Percentiles rank a stretch among this genome's conserved stretches.
phyloP scores from a whole-genome alignment of 257 asterid genomes.

The Plantago major region DNA sequence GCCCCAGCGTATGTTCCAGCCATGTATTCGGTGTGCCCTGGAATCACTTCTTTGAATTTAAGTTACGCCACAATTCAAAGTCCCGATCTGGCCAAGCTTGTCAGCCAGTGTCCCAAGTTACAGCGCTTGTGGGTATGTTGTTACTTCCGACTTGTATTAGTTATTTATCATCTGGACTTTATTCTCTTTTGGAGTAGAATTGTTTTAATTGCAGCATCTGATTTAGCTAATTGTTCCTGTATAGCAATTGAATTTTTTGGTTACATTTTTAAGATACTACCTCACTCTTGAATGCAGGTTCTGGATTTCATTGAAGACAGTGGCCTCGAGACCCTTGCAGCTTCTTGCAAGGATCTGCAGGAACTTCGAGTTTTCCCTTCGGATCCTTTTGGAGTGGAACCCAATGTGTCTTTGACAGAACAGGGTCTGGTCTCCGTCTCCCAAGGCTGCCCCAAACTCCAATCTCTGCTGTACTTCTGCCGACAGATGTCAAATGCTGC shows the following conservation, averaged over 20 bases:
- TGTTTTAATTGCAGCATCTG: neutral
- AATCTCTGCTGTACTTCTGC: slow-evolving; percentile 87
- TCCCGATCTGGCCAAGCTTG: slow-evolving; percentile 64
- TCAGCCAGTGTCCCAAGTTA: slow-evolving; percentile 67
- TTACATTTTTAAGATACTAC: neutral
- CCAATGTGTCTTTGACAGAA: slow-evolving; percentile 77
- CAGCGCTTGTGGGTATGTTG: slow-evolving; percentile 78
- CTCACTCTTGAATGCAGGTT: slow-evolving; percentile 42
- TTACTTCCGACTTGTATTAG: too few relatives aligned
- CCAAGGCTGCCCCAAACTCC: slow-evolving; percentile 88
- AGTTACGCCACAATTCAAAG: slow-evolving; percentile 70
- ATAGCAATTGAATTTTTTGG: too few relatives aligned
- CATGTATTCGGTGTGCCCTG: slow-evolving; percentile 53
- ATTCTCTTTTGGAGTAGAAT: neutral
- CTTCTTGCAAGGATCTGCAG: slow-evolving; percentile 76
- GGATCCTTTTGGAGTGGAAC: slow-evolving; percentile 75
- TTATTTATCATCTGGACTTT: too few relatives aligned
- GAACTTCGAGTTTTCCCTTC: slow-evolving; percentile 97
- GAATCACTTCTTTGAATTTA: slow-evolving; percentile 72
- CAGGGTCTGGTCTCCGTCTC: slow-evolving; percentile 88
- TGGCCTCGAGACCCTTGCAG: slow-evolving; percentile 73
- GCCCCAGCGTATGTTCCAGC: slow-evolving; percentile 89
- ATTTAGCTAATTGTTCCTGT: neutral
- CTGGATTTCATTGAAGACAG: slow-evolving; percentile 84
- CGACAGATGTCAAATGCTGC: slow-evolving; percentile 98